phyloP scores from a whole-genome alignment of 2,329 filamentous ascomycete species.

The Calcarisporium arbuscula region DNA sequence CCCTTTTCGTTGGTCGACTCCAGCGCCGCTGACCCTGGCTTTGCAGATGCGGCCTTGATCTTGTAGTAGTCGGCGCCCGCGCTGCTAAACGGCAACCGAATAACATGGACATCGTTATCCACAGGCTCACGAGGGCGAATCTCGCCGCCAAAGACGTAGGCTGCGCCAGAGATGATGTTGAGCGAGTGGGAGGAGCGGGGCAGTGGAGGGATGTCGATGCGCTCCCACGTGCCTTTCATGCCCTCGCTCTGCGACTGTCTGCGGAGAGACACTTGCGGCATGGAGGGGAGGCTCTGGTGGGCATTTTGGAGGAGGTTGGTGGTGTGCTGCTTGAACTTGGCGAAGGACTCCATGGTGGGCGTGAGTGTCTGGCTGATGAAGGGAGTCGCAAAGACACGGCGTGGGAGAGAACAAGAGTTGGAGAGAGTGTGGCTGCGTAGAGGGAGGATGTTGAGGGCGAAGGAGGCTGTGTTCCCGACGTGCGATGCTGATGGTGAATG shows the following conservation, averaged over 20 bases:
- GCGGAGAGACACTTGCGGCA: slow-evolving; percentile 6
- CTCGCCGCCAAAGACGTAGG: slow-evolving; percentile 75
- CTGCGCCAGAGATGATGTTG: slow-evolving; percentile 48
- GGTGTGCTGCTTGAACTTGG: slow-evolving; percentile 47
- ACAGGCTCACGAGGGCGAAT: slow-evolving; percentile 57
- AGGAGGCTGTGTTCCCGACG: too few relatives aligned
- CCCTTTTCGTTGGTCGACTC: slow-evolving; percentile 25
- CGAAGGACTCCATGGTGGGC: slow-evolving; percentile 45
- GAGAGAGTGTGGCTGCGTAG: not conserved
- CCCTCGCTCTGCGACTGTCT: slow-evolving; percentile 15
- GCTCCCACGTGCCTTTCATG: slow-evolving; percentile 56
- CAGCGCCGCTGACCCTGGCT: slow-evolving; percentile 9
- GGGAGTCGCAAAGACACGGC: not conserved
- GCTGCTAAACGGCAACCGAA: slow-evolving; percentile 53
- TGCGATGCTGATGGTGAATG: too few relatives aligned
- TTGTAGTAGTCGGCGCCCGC: slow-evolving; percentile 54
- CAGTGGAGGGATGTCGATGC: slow-evolving; percentile 47
- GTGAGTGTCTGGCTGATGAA: not conserved
- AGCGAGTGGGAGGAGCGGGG: slow-evolving; percentile 70
- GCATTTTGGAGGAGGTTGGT: slow-evolving; percentile 46
- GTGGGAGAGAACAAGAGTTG: not conserved
- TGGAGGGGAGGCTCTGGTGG: slow-evolving; percentile 36
- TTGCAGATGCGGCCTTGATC: slow-evolving; percentile 35
- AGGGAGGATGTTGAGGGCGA: too few relatives aligned
- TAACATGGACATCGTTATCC: slow-evolving; percentile 65